Conservation (phyloP, 148 eudicot genomes). For the Fagopyrum homotropicum region DNA sequence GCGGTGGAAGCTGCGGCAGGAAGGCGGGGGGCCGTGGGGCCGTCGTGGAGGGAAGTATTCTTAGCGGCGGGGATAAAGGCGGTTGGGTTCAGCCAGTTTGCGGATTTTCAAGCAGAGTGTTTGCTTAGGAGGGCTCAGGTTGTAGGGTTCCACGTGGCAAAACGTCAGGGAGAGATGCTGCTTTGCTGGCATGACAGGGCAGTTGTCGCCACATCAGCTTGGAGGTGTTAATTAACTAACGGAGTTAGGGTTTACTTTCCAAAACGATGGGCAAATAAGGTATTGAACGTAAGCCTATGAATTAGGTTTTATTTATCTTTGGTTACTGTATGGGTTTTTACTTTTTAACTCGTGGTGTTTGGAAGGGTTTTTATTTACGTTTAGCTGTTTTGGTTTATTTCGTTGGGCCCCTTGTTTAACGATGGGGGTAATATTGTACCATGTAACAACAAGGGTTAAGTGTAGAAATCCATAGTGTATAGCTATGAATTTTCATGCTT, state of each 20-base stretch:
- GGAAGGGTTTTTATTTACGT: background rate
- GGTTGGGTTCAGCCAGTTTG: constrained; percentile 69
- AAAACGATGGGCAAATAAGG: background rate
- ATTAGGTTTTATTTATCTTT: background rate
- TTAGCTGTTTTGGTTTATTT: background rate
- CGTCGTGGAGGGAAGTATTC: constrained; percentile 63
- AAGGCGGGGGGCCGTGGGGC: constrained; percentile 32
- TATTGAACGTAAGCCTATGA: background rate
- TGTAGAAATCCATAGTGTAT: constrained; percentile 14
- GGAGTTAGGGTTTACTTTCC: background rate
- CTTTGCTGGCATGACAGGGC: constrained; percentile 82
- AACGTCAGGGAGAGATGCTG: constrained; percentile 83
- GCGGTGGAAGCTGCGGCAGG: constrained; percentile 53
- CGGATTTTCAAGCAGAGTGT: constrained; percentile 85
- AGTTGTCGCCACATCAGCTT: constrained; percentile 77
- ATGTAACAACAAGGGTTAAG: constrained; percentile 6
- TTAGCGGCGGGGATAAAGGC: constrained; percentile 55
- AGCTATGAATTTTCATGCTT: constrained; percentile 13
- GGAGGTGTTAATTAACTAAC: constrained; percentile 46
- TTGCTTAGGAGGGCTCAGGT: constrained; percentile 64
- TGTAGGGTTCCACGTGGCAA: constrained; percentile 83
- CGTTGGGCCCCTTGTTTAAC: background rate
- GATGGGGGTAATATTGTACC: background rate
- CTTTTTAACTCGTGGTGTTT: background rate
- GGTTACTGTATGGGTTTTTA: background rate